Conservation (phyloP, 371 early-diverging fungal species). For the Mortierella sp. region DNA sequence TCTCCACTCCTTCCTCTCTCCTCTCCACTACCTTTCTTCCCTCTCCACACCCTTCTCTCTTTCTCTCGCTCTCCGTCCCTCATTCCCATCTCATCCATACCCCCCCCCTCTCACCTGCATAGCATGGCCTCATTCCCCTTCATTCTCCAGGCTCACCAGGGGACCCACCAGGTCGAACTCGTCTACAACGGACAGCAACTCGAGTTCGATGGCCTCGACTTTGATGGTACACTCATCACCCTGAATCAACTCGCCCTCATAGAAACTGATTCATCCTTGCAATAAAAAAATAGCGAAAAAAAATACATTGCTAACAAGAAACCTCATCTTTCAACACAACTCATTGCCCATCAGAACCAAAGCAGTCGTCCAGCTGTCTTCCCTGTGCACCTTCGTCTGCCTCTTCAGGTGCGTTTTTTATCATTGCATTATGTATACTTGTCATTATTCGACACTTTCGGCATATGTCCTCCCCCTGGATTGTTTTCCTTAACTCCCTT, state of each 20-base stretch:
- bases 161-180: slow-evolving; percentile 36
- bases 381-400: slow-evolving; percentile 34
- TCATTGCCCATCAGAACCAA: slow-evolving; percentile 17
- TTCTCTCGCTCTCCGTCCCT: neutral
- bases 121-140: slow-evolving; percentile 55
- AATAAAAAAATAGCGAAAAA: neutral
- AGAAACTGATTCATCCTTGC: neutral
- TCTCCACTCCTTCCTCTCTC: neutral
- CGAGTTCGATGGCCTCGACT: slow-evolving; percentile 29
- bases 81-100: neutral
- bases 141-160: slow-evolving; percentile 29
- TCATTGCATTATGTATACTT: neutral
- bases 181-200: slow-evolving; percentile 44
- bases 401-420: slow-evolving; percentile 1
- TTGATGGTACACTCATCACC: slow-evolving; percentile 21
- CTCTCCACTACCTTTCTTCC: neutral
- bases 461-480: neutral
- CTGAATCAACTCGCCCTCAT: neutral
- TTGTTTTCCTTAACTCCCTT: neutral
- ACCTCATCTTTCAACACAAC: neutral
- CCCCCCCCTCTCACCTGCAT: no score
- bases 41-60: no score
- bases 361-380: slow-evolving; percentile 32
- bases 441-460: neutral
- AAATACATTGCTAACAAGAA: neutral